Evolutionary conservation across 1,284 basidiomycete genomes (phyloP), one percentile per base, ranked within the genome.

Genomic region (Laetiporus sulphureus): DNA sequence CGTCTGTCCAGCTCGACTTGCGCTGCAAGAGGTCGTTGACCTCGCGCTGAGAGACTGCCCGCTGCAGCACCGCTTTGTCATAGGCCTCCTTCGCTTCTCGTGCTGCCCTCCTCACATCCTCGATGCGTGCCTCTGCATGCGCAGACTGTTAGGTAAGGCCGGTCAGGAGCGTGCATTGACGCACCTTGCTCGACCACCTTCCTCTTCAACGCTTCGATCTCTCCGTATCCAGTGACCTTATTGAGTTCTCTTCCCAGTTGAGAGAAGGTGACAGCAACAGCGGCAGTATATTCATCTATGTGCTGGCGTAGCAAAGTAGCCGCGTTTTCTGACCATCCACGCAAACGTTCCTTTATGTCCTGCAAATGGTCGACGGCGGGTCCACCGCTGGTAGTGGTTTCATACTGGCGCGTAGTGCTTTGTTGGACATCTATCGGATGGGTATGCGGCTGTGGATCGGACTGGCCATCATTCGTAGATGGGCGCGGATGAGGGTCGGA

Each of bases 11-110:
- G 10, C 65, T 68, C 3, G 86, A 85, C 67, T 96, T 96, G 45
- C 93, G 85, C 61, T 91, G 86, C 13, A 96, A 70, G 1, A 97
- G 75, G 55, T 91, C 85, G 63, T 95, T 96, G 40, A 94, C 86
- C 60, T 93, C 83, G 20, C 84, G 77, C 60, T 95, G 92, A 6
- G 89, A 89, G 32, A 78, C 71, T 8, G 88, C 82, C 2, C 91
- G 83, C 49, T 77, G 69, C 8, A 74, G 56, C 7, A 93, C 85
- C 0, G 91, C 86, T 42, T 72, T 63, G 44, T 88, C 84, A 59
- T 92, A 85, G 2, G 76, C 73, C 12, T 61, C 54, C 64, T 95
- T 96, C 1, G 90, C 83, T 20, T 72, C 62, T 25, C 75, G 69
- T 1, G 86, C 77, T 12, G 73, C 74, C 38, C 69, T 62, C 18